phyloP scores from a whole-genome alignment of 2,329 filamentous ascomycete species.

The Cladosporium sp. region DNA sequence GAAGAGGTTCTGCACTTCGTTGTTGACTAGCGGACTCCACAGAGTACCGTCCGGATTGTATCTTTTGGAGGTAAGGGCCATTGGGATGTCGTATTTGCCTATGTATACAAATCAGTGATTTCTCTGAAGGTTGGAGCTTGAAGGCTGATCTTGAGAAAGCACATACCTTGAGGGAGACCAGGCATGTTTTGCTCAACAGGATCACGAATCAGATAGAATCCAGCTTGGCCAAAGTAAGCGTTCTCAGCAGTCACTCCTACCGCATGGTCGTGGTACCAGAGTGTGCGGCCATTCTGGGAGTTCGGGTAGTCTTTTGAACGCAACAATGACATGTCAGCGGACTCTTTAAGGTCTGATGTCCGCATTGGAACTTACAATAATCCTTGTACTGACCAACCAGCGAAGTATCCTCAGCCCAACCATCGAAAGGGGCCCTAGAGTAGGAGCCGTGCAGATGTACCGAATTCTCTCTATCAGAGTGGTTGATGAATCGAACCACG shows the following conservation, averaged over 20 bases:
- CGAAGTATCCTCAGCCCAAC: constrained; percentile 53
- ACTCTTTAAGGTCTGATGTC: rapidly evolving
- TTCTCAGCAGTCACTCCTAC: constrained; percentile 33
- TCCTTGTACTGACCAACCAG: constrained; percentile 50
- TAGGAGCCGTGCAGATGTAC: constrained; percentile 57
- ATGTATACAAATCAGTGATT: background rate
- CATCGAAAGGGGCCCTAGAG: constrained; percentile 39
- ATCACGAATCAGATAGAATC: constrained; percentile 53
- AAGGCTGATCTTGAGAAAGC: too few species aligned
- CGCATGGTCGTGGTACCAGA: constrained; percentile 55
- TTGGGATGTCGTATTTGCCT: constrained; percentile 50
- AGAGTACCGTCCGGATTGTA: constrained; percentile 51
- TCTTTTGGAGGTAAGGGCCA: constrained; percentile 48
- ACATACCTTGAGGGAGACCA: constrained; percentile 39
- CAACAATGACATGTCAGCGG: background rate
- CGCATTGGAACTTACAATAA: constrained; percentile 37
- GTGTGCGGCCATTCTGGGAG: constrained; percentile 46
- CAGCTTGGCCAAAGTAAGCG: constrained; percentile 54
- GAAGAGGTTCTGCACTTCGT: constrained; percentile 41
- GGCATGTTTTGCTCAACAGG: constrained; percentile 44
- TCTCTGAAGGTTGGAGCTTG: background rate
- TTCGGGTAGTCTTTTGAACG: constrained; percentile 49
- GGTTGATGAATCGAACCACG: constrained; percentile 53
- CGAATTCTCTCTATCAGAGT: constrained; percentile 40
- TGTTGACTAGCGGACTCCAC: constrained; percentile 42